Evolutionary conservation across 1,139 yeast genomes (phyloP).

Genomic region (Wickerhamiella pararugosa): DNA sequence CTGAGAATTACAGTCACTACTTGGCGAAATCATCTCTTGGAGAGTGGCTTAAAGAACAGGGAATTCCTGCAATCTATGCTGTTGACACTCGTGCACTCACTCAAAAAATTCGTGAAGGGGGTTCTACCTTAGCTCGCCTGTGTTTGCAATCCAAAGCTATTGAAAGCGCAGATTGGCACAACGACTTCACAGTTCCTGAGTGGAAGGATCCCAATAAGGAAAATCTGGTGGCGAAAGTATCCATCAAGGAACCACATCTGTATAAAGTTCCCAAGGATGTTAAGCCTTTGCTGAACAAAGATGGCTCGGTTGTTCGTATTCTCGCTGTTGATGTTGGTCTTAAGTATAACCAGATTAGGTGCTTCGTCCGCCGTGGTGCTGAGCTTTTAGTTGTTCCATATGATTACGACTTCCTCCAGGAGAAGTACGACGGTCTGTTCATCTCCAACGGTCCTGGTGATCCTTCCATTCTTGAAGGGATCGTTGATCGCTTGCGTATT

Average conservation of each 20-base stretch:
- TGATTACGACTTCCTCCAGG: conserved; percentile 63
- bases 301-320: conserved; percentile 69
- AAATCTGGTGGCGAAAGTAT: conserved; percentile 85
- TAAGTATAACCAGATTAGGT: conserved; percentile 94
- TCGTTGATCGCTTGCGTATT: conserved; percentile 42
- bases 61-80: conserved; percentile 93
- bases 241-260: conserved; percentile 56
- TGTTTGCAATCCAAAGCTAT: conserved; percentile 29
- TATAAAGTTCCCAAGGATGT: conserved; percentile 47
- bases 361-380: conserved; percentile 91
- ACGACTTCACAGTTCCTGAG: conserved; percentile 58
- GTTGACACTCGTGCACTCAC: conserved; percentile 94
- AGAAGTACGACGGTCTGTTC: conserved; percentile 87
- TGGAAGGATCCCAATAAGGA: conserved; percentile 88
- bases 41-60: conserved; percentile 82
- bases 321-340: conserved; percentile 94
- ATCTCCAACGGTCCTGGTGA: conserved; percentile 99
- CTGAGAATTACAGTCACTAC: conserved; percentile 89
- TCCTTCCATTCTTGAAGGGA: conserved; percentile 67
- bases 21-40: conserved; percentile 88
- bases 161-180: conserved; percentile 35
- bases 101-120: conserved; percentile 79
- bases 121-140: conserved; percentile 83
- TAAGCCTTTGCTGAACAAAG: conserved; percentile 15
- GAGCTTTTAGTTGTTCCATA: conserved; percentile 93